Evolutionary conservation across 495 filamentous ascomycete genomes (phyloP), one percentile per base, ranked within the genome.

Genomic region (Hyaloscypha hepaticicola): DNA sequence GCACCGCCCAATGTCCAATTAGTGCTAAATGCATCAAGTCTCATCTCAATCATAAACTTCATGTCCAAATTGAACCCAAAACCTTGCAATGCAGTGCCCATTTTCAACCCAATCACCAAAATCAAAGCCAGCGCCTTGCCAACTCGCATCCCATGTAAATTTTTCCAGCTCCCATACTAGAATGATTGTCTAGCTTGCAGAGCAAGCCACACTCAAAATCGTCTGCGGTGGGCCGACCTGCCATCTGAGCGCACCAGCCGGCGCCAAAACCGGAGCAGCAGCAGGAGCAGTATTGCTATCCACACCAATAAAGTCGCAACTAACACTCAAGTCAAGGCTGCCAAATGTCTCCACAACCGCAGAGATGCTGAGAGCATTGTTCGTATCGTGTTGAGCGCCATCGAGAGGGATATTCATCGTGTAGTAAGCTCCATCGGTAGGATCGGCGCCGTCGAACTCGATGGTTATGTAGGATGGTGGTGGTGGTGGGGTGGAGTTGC

Each of bases 221-320:
- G 64, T 64, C 58, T 70, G 68, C 16, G 68, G 68, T 14, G 68
- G 68, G 3, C 68, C 68, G 38, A 66, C 49, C 58, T 64, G 64
- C 68, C 68, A 70, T 7, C 38, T 66, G 22, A 61, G 55, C 4
- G 11, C 19, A 16, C 38, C 38, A 45, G 38, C 38, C 6, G 38
- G 11, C 4, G 38, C 9, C 38, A 45, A 16, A 16, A 45, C 38
- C 12, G 38, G 38, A 4, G 38, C 38, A 16, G 38, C 38, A 9
- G 38, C 38, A 41, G 53, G 1, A 24, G 51, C 53, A 51, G 61
- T 70, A 14, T n/a, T 21, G 1, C 33, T 9, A 50, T 69, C 63
- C 1, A 69, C 56, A 25, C 55, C 59, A 19, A 28, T 24, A 31
- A 70, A 64, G 11, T 31, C 16, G 57, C 68, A 70, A 4, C 65